Evolutionary conservation across 805 yeast genomes (phyloP).

Genomic region (Clavispora santaluciae): DNA sequence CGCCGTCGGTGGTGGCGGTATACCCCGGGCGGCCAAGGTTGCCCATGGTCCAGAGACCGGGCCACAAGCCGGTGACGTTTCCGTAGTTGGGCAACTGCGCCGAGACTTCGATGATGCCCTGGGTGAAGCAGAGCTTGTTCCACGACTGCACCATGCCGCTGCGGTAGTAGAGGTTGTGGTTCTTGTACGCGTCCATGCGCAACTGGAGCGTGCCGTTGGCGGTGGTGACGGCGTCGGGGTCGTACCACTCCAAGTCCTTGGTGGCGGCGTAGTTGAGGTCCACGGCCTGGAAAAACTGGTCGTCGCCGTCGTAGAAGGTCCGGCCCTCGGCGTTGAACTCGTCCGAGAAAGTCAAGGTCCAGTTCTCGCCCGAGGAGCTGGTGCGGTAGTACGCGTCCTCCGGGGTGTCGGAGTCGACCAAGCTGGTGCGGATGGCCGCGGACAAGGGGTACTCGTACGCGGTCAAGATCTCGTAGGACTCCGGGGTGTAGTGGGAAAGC

Average conservation of each 20-base stretch:
- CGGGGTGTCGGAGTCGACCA: constrained; percentile 42
- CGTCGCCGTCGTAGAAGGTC: constrained; percentile 41
- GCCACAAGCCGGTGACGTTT: constrained; percentile 32
- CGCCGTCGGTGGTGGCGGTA: constrained; percentile 32
- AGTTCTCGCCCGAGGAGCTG: constrained; percentile 46
- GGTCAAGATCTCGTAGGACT: constrained; percentile 14
- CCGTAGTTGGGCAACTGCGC: constrained; percentile 30
- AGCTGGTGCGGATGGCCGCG: constrained; percentile 30
- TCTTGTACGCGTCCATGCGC: constrained; percentile 36
- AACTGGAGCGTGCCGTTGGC: constrained; percentile 33
- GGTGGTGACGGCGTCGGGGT: constrained; percentile 40
- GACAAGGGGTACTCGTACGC: constrained; percentile 31
- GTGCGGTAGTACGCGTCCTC: constrained; percentile 20
- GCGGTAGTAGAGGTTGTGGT: constrained; percentile 32
- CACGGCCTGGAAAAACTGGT: constrained; percentile 39
- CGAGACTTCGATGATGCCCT: constrained; percentile 26
- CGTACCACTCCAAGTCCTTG: constrained; percentile 41
- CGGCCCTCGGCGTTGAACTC: constrained; percentile 42
- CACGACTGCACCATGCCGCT: constrained; percentile 39
- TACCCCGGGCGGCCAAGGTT: constrained; percentile 36
- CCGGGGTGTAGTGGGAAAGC: constrained; percentile 27
- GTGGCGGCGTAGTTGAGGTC: constrained; percentile 41
- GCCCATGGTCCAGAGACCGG: constrained; percentile 37
- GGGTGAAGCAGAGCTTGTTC: constrained; percentile 35
- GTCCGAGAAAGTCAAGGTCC: constrained; percentile 38